Conservation (phyloP, 2,329 filamentous ascomycete species). For the Dactylellina drechsleri region DNA sequence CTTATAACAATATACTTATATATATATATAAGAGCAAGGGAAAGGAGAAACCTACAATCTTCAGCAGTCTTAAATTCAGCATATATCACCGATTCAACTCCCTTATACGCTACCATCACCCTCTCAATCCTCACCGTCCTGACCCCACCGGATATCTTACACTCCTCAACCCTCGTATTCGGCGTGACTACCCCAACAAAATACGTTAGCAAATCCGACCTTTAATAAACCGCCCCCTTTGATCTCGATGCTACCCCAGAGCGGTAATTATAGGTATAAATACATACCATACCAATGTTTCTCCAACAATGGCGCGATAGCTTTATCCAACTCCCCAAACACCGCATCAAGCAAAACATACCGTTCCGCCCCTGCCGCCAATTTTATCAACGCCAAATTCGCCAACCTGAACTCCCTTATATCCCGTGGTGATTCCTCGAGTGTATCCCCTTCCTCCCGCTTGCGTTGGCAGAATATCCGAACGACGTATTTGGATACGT, state of each 20-base stretch:
- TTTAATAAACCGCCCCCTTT: background rate
- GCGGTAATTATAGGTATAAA: background rate
- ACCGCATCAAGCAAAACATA: slow-evolving; percentile 47
- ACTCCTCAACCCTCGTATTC: slow-evolving; percentile 29
- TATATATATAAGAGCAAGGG: no score
- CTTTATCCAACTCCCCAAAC: slow-evolving; percentile 47
- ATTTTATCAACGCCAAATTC: slow-evolving; percentile 43
- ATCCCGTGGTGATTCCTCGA: slow-evolving; percentile 45
- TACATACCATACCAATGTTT: slow-evolving; percentile 53
- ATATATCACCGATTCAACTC: slow-evolving; percentile 34
- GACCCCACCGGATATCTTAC: slow-evolving; percentile 13
- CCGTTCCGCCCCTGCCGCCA: slow-evolving; percentile 30
- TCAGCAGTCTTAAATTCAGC: slow-evolving; percentile 40
- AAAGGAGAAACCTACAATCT: slow-evolving; percentile 28
- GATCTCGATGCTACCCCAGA: no score
- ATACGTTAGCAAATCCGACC: background rate
- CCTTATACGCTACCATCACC: slow-evolving; percentile 50
- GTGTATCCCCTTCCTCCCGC: slow-evolving; percentile 33
- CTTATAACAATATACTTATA: no score
- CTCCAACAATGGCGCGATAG: slow-evolving; percentile 42
- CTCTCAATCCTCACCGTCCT: slow-evolving; percentile 21
- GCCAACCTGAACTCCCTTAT: slow-evolving; percentile 45
- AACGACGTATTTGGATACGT: slow-evolving; percentile 47
- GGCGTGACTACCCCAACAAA: slow-evolving; percentile 18
- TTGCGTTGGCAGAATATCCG: slow-evolving; percentile 50